Conservation (phyloP, 306 rosid species). For the Fragaria vesca region DNA sequence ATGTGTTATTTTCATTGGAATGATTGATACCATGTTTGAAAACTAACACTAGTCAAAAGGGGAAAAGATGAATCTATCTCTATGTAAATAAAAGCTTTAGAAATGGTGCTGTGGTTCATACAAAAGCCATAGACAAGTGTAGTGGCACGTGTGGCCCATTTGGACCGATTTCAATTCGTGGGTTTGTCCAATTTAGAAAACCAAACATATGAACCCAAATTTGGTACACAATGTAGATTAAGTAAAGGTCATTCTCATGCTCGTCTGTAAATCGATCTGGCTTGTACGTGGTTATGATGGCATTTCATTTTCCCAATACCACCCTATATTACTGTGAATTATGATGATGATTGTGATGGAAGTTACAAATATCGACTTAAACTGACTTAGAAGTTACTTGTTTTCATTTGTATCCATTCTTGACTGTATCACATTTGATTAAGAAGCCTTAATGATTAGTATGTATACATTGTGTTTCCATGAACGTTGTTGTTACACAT, state of each 20-base stretch:
- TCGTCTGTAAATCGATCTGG: not conserved
- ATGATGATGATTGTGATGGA: slow-evolving; percentile 1
- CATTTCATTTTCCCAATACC: not conserved
- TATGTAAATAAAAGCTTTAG: not conserved
- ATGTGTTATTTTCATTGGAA: not conserved
- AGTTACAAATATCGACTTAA: not conserved
- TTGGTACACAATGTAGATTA: not conserved
- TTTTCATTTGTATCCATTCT: not conserved
- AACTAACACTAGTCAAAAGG: slow-evolving; percentile 6
- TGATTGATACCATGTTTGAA: not conserved
- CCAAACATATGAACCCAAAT: slow-evolving; percentile 7
- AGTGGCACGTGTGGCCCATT: slow-evolving; percentile 7
- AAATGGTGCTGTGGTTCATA: slow-evolving; percentile 30
- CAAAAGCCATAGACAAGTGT: slow-evolving; percentile 33
- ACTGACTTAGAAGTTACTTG: not conserved
- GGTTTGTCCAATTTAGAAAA: slow-evolving; percentile 21
- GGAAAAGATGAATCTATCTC: slow-evolving; percentile 12
- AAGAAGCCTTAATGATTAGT: not conserved
- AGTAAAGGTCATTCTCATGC: slow-evolving; percentile 10
- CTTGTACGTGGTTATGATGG: not conserved
- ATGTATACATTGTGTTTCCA: not conserved
- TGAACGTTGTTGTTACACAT: not conserved
- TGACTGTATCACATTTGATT: not conserved
- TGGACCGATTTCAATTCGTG: slow-evolving; percentile 33
- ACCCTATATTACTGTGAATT: not conserved